Evolutionary conservation across 1,139 yeast genomes (phyloP), one percentile per base, ranked within the genome.

Genomic region (Pichia sp.): DNA sequence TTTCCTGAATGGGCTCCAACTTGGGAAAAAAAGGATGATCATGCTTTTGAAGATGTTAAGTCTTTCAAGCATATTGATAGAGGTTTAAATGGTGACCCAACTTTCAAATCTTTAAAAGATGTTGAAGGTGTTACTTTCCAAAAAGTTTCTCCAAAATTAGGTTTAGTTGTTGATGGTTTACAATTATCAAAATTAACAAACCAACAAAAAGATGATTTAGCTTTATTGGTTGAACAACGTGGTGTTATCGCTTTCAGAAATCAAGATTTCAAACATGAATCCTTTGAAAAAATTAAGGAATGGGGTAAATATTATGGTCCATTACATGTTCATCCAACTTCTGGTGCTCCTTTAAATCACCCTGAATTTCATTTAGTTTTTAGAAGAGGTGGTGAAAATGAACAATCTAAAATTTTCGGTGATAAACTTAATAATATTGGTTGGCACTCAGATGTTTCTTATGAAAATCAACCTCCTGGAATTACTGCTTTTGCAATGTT

Each of bases 381-480:
- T 62, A 69, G 79, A 52, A 68, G 76, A 54, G 72, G 76, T 25
- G 72, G 70, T 55, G 67, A 64, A 27, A 54, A 55, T 25, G 64
- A 66, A 49, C 58, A 58, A 29, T 57, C 65, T 35, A 60, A 66
- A 41, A 62, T 65, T 9, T 73, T 73, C 49, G 55, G 61, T 23
- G 59, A 60, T 24, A 65, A 64, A 49, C 63, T 60, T 34, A 63
- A 67, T 42, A 65, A 68, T 39, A 42, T 69, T 38, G 57, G 58
- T 7, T 81, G 83, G 82, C 90, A 83, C 61, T 71, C 83, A 0
- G 90, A 82, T 60, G 81, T 78, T 34, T 72, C 84, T 30, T 82
- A 80, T 58, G 89, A 82, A 60, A 66, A 70, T 47, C 86, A 80
- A 60, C 85, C 89, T 11, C 84, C 90, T 3, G 76, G 82, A 0